Base-by-base conservation (phyloP, 352 stramenopile species). In the Pythium dissotocum region DNA sequence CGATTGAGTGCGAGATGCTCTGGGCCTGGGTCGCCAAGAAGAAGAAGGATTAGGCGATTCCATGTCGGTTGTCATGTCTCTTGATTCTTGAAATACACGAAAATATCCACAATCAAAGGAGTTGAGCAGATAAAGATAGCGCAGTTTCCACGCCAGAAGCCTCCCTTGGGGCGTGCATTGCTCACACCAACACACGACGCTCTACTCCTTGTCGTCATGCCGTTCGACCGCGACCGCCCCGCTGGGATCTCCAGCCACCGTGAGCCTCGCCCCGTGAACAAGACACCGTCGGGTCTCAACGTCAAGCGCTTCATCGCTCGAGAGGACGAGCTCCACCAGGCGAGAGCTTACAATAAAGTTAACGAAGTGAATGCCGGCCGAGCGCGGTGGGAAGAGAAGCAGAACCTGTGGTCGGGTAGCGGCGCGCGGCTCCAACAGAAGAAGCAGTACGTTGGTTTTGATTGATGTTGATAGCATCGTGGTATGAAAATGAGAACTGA, bases 21-120 rank as follows among this genome's bases (percentile, higher is more conserved):
- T 97, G 88, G 88, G 89, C 88, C 14, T 97, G 89, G 89, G 76
- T 91, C 28, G 75, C 70, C 32, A 97, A 96, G 74, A 66, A 82
- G 58, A 76, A 76, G 64, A 76, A 76, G 51, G 56, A 71, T 35
- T 71, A 63, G 51, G 6, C 4, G 24, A 5, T 28, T 18, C 8
- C 6, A 54, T 30, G 10, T 13, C 21, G 12, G n/a, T 30, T 33
- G 7, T 24, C 16, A 5, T 49, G 13, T 6, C 38, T 13, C 7
- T 49, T 49, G 40, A 49, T 49, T 49, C 40, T 24, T 49, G 40
- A 49, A 49, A 49, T 49, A 49, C 40, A 49, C 7, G 18, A 9
- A 24, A 49, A 24, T 21, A 18, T 49, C 13, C 40, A 49, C 40
- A 49, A 49, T 49, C 40, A 24, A 49, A 9, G 40, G 14, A 24